Evolutionary conservation across 805 yeast species (phyloP), one percentile per base, ranked within the genome.

Genomic region (Candida pseudofarinosa): DNA sequence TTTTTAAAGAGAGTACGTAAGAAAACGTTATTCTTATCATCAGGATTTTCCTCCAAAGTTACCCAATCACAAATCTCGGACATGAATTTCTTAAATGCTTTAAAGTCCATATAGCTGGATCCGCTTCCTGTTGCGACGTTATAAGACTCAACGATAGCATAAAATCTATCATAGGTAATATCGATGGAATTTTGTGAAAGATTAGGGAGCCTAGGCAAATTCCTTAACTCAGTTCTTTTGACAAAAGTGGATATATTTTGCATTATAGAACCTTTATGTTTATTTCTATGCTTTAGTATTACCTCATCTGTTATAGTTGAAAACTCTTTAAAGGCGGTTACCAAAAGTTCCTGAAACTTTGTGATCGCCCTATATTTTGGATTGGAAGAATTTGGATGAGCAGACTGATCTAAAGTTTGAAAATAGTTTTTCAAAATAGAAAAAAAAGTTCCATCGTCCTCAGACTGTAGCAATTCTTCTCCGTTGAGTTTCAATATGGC

Each of bases 401-500:
- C 93, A 10, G 85, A 77, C 42, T 84, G 83, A 55, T 86, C 95
- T 17, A 91, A 71, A 0, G 83, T 75, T 19, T 77, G 71, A 56
- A 93, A 93, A 62, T 85, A 93, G 19, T 81, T 80, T 57, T 91
- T 93, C 47, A 93, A 74, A 26, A 91, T 79, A 3, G 88, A 84
- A 37, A 93, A 85, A 52, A 95, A 89, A 50, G 84, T 80, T 2
- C 98, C 98, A 59, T 93, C 98, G 65, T 93, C 99, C 49, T 80
- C 86, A 8, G 90, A 82, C 43, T 76, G 72, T 37, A 93, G 62
- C 5, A 93, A 68, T 46, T 79, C 84, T 51, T 89, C 97, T 1
- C 96, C 97, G 53, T 90, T 91, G 19, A 91, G 73, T 50, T 89
- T 80, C 38, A 93, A 65, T n/a, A 93, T 79, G 0, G 97, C 99